phyloP scores from a whole-genome alignment of 768 basidiomycete species.

The Russula sp. region DNA sequence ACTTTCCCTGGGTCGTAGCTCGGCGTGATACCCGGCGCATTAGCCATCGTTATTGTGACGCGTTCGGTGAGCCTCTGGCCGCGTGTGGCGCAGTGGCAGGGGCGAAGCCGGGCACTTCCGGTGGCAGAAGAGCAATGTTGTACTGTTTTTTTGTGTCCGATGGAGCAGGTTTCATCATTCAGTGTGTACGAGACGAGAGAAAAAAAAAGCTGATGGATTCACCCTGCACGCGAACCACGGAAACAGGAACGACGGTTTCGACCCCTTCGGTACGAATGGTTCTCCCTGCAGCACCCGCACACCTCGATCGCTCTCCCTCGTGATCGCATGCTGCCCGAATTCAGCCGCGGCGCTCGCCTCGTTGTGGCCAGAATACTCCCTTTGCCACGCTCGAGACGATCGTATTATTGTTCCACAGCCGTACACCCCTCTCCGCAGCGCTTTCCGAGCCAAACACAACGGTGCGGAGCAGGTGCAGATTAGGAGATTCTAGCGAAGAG shows the following conservation, averaged over 20 bases:
- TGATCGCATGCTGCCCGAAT: neutral
- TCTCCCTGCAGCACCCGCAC: slow-evolving; percentile 45
- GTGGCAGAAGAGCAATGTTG: slow-evolving; percentile 38
- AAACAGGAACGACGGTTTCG: slow-evolving; percentile 42
- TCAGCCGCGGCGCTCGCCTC: slow-evolving; percentile 28
- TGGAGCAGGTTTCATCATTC: too few species aligned
- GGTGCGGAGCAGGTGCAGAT: slow-evolving; percentile 41
- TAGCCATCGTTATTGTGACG: slow-evolving; percentile 37
- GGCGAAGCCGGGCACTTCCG: slow-evolving; percentile 40
- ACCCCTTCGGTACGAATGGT: slow-evolving; percentile 39
- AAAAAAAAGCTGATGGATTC: slow-evolving; percentile 22
- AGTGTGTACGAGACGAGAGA: too few species aligned
- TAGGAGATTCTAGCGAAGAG: slow-evolving; percentile 38
- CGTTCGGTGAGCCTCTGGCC: slow-evolving; percentile 33
- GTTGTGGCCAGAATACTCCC: slow-evolving; percentile 47
- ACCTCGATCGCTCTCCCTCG: slow-evolving; percentile 12
- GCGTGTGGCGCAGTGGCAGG: slow-evolving; percentile 23
- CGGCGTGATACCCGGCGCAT: slow-evolving; percentile 36
- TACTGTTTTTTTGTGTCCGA: slow-evolving; percentile 33
- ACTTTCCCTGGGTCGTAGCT: slow-evolving; percentile 45
- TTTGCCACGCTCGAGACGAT: slow-evolving; percentile 39
- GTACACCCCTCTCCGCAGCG: slow-evolving; percentile 12
- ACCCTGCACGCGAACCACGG: slow-evolving; percentile 45
- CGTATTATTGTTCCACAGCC: slow-evolving; percentile 41
- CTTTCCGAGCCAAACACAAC: slow-evolving; percentile 38